Conservation (phyloP, 306 rosid genomes). For the Canavalia ensiformis region DNA sequence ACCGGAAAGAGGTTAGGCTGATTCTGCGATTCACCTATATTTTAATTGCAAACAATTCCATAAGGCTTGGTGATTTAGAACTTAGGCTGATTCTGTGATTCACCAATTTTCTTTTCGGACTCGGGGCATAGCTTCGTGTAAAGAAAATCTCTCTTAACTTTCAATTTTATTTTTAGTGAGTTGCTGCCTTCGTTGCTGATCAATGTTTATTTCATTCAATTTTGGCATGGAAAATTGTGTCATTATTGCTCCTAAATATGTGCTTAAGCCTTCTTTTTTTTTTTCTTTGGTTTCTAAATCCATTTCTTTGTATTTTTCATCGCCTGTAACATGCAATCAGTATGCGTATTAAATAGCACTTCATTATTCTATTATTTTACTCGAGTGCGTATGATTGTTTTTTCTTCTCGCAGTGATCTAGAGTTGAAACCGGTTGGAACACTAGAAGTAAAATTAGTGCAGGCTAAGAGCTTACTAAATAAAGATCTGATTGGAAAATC, state of each 20-base stretch:
- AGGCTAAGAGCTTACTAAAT: conserved; percentile 80
- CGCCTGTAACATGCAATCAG: not conserved
- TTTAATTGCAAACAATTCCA: not conserved
- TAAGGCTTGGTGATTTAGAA: not conserved
- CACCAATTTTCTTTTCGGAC: conserved; percentile 12
- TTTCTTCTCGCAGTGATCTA: conserved; percentile 66
- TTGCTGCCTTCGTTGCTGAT: conserved; percentile 9
- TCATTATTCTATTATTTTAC: not conserved
- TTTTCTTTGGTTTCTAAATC: not conserved
- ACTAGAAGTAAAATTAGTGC: conserved; percentile 88
- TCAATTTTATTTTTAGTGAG: not conserved
- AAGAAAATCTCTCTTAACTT: conserved; percentile 21
- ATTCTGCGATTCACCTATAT: too few species aligned
- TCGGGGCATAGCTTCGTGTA: not conserved
- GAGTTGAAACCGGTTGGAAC: conserved; percentile 87
- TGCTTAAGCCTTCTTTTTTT: not conserved
- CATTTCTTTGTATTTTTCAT: not conserved
- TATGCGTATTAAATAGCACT: not conserved
- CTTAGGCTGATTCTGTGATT: not conserved
- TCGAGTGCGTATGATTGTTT: conserved; percentile 39
- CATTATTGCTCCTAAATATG: not conserved
- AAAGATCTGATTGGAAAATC: conserved; percentile 91
- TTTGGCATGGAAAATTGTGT: conserved; percentile 12
- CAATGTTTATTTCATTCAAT: not conserved
- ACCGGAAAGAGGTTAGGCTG: not conserved